phyloP scores from a whole-genome alignment of 2,329 filamentous ascomycete genomes.

The Ophiosphaerella narmari region DNA sequence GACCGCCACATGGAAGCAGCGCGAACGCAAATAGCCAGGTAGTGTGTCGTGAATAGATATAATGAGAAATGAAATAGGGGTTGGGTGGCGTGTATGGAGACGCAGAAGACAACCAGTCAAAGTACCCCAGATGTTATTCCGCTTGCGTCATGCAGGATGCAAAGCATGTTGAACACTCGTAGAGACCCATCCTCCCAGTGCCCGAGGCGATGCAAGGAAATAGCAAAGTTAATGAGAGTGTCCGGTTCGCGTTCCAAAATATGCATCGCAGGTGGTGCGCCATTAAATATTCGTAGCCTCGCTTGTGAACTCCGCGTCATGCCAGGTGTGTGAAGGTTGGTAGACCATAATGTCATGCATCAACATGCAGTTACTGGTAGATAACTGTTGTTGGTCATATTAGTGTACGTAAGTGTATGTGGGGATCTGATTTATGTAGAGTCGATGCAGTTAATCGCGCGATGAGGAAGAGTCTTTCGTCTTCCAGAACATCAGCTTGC shows the following conservation, averaged over 20 bases:
- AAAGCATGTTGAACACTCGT: slow-evolving; percentile 18
- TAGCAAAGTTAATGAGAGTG: slow-evolving; percentile 34
- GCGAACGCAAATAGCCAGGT: slow-evolving; percentile 11
- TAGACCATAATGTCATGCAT: slow-evolving; percentile 44
- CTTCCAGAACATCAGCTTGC: slow-evolving; percentile 80
- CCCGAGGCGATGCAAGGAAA: slow-evolving; percentile 21
- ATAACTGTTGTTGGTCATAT: slow-evolving; percentile 24
- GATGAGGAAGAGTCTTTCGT: slow-evolving; percentile 38
- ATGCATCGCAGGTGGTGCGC: slow-evolving; percentile 41
- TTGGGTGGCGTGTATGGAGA: slow-evolving; percentile 13
- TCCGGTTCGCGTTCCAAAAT: slow-evolving; percentile 37
- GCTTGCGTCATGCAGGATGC: slow-evolving; percentile 15
- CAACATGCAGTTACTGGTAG: slow-evolving; percentile 24
- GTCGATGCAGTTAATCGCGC: slow-evolving; percentile 18
- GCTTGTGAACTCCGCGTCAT: slow-evolving; percentile 45
- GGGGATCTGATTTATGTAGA: slow-evolving; percentile 9
- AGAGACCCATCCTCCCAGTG: slow-evolving; percentile 36
- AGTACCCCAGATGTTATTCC: slow-evolving; percentile 29
- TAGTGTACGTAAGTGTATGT: slow-evolving; percentile 22
- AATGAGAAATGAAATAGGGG: slow-evolving; percentile 22
- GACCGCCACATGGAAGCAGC: neutral
- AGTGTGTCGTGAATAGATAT: slow-evolving; percentile 13
- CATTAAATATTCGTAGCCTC: slow-evolving; percentile 46
- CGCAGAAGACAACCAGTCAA: slow-evolving; percentile 29
- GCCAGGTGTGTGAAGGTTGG: slow-evolving; percentile 34